A percentile compares a stretch with the other conserved stretches of the same genome.
phyloP scores from a whole-genome alignment of 2,329 filamentous ascomycete species.

The Monosporascus sp. region DNA sequence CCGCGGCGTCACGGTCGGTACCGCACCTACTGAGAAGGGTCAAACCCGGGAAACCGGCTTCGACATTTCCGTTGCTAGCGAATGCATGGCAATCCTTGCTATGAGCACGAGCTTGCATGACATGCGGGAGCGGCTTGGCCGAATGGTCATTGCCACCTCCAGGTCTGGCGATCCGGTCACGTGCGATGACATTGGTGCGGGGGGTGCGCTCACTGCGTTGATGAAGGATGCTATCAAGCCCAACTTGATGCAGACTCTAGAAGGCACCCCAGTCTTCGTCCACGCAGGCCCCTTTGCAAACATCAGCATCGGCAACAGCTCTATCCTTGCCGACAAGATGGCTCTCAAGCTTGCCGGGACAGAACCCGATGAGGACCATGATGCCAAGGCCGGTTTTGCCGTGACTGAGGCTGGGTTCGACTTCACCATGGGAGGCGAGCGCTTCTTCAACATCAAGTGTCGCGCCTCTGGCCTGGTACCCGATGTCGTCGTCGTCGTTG shows the following conservation, averaged over 20 bases:
- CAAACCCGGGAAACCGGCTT: slow-evolving; percentile 86
- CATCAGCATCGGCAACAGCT: slow-evolving; percentile 95
- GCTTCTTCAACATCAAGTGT: slow-evolving; percentile 99
- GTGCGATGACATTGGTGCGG: slow-evolving; percentile 89
- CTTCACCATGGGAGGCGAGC: slow-evolving; percentile 99
- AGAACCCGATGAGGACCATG: slow-evolving; percentile 81
- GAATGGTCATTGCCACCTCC: slow-evolving; percentile 93
- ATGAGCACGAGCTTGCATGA: slow-evolving; percentile 83
- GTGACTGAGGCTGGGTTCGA: slow-evolving; percentile 97
- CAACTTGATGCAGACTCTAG: slow-evolving; percentile 96
- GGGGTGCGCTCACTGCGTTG: slow-evolving; percentile 85
- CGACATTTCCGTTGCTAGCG: slow-evolving; percentile 94
- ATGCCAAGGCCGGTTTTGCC: slow-evolving; percentile 81
- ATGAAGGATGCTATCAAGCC: slow-evolving; percentile 99
- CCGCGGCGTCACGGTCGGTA: slow-evolving; percentile 81
- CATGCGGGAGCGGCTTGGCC: slow-evolving; percentile 86
- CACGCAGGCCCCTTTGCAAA: slow-evolving; percentile 98
- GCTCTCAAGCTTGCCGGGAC: slow-evolving; percentile 94
- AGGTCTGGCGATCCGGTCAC: slow-evolving; percentile 83
- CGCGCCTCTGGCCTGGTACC: slow-evolving; percentile 87
- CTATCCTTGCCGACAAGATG: slow-evolving; percentile 89
- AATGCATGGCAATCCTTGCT: slow-evolving; percentile 97
- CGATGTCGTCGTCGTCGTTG: slow-evolving; percentile 90
- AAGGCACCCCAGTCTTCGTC: slow-evolving; percentile 95
- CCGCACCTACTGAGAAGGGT: slow-evolving; percentile 85